A percentile compares a stretch with the other conserved stretches of the same genome.
Conservation (phyloP, 768 basidiomycete genomes). For the Tricholoma furcatifolium region DNA sequence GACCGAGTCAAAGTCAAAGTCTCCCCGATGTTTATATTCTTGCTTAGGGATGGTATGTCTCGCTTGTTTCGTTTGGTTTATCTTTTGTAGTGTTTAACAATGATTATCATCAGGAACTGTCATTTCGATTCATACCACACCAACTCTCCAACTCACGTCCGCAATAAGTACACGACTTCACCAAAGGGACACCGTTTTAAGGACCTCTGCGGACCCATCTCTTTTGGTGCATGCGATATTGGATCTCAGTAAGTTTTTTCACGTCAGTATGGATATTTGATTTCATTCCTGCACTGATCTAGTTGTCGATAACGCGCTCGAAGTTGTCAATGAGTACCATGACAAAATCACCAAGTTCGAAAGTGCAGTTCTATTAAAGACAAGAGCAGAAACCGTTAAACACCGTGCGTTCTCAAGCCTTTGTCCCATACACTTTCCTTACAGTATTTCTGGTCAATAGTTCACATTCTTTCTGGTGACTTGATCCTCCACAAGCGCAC, state of each 20-base stretch:
- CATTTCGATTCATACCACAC: conserved; percentile 52
- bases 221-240: conserved; percentile 68
- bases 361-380: conserved; percentile 54
- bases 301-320: conserved; percentile 70
- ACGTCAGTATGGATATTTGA: neutral
- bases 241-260: conserved; percentile 42
- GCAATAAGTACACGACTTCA: conserved; percentile 59
- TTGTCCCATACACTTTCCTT: neutral
- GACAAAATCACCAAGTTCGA: conserved; percentile 62
- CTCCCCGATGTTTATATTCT: conserved; percentile 63
- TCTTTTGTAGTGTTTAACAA: neutral
- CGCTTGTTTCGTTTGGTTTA: neutral
- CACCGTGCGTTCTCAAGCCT: conserved; percentile 39
- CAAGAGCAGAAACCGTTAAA: conserved; percentile 60
- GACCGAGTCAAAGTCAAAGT: conserved; percentile 56
- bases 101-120: conserved; percentile 43
- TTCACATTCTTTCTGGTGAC: conserved; percentile 77
- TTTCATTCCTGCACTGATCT: neutral
- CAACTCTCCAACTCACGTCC: conserved; percentile 43
- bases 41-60: conserved; percentile 54
- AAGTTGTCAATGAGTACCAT: conserved; percentile 70
- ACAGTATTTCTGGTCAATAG: conserved; percentile 27
- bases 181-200: conserved; percentile 56
- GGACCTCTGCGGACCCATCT: conserved; percentile 64
- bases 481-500: conserved; percentile 73